Conservation (phyloP, 495 filamentous ascomycete species). For the Aspergillus heteromorphus region DNA sequence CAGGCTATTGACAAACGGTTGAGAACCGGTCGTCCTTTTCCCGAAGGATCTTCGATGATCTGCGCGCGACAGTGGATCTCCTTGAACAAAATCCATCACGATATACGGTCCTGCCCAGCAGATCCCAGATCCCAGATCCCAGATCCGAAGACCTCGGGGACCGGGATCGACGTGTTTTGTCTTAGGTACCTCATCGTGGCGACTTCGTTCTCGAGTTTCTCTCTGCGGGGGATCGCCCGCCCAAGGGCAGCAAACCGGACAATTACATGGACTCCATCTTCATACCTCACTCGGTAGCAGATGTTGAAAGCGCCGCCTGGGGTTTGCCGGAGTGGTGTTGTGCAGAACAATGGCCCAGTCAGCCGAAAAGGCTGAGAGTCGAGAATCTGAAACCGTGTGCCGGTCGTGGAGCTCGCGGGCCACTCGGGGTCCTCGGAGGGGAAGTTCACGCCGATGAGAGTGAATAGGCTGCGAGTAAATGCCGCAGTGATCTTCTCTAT, state of each 20-base stretch:
- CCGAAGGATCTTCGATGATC: conserved; percentile 2
- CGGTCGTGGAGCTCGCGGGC: no score
- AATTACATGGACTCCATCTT: conserved; percentile 11
- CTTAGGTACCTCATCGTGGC: conserved; percentile 10
- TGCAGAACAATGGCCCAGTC: no score
- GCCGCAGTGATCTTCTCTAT: no score
- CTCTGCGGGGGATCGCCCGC: conserved; percentile 8
- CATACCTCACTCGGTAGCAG: conserved; percentile 15
- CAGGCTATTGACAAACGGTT: no score
- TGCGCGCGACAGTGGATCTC: background rate
- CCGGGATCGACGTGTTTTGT: background rate
- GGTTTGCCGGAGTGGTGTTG: no score
- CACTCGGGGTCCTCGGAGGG: no score
- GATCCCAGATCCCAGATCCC: no score
- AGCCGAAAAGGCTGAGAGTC: no score
- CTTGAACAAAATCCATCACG: conserved; percentile 3
- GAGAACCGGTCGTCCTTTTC: background rate
- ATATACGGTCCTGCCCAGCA: conserved; percentile 2
- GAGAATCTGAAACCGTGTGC: no score
- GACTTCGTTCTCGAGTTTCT: conserved; percentile 11
- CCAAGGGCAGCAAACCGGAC: conserved; percentile 18
- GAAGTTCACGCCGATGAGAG: no score
- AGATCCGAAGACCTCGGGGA: conserved; percentile 2
- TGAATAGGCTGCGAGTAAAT: no score
- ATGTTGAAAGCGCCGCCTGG: conserved; percentile 4